Conservation (phyloP, 768 basidiomycete genomes). For the Fibroporia radiculosa region DNA sequence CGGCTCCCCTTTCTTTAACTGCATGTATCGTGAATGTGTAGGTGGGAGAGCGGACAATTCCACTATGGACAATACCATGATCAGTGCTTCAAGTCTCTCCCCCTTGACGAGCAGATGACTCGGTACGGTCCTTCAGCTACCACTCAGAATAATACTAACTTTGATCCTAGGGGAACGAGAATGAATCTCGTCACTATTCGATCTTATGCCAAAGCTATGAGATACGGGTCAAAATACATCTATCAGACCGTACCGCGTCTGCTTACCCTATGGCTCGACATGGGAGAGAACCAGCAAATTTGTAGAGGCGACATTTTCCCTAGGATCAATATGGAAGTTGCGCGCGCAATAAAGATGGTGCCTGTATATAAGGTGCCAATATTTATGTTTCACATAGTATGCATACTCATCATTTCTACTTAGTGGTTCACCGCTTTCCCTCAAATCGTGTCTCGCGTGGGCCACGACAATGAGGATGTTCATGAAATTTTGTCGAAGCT, state of each 20-base stretch:
- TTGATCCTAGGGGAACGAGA: constrained; percentile 40
- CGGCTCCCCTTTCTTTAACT: not conserved
- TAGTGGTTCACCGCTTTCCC: constrained; percentile 97
- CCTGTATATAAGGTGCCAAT: constrained; percentile 70
- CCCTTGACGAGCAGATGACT: constrained; percentile 32
- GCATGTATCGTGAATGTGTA: constrained; percentile 21
- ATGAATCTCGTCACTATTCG: constrained; percentile 63
- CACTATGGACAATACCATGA: constrained; percentile 89
- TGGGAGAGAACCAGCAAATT: constrained; percentile 47
- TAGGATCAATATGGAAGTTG: constrained; percentile 43
- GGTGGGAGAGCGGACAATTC: constrained; percentile 83
- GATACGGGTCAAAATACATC: constrained; percentile 86
- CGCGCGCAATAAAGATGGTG: constrained; percentile 45
- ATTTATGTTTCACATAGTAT: too few species aligned
- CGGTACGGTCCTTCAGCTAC: constrained; percentile 20
- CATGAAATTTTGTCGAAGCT: constrained; percentile 53
- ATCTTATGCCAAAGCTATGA: constrained; percentile 63
- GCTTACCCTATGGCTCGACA: constrained; percentile 90
- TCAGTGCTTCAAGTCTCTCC: constrained; percentile 54
- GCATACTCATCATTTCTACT: not conserved
- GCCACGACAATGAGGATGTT: constrained; percentile 58
- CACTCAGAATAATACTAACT: not conserved
- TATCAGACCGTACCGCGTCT: constrained; percentile 94
- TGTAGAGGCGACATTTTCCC: constrained; percentile 31
- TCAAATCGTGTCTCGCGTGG: constrained; percentile 92